A percentile compares a stretch with the other conserved stretches of the same genome.
Evolutionary conservation across 2,329 filamentous ascomycete species (phyloP).

Genomic region (Ascochyta pisi): DNA sequence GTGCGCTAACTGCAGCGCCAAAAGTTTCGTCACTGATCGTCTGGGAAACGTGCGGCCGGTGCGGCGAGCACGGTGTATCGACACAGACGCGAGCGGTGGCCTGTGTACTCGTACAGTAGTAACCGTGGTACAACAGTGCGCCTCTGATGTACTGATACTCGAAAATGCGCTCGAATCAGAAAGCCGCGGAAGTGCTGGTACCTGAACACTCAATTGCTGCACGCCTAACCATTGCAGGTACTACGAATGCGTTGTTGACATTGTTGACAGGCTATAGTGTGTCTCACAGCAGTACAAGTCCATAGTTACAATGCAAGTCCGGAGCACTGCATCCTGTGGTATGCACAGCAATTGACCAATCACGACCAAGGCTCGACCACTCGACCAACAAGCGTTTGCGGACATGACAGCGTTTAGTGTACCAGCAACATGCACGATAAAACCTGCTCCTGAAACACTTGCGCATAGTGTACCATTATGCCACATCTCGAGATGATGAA

Average conservation of each 20-base stretch:
- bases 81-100: constrained; percentile 2
- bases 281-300: constrained; percentile 6
- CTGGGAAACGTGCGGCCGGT: constrained; percentile 4
- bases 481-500: neutral
- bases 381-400: neutral
- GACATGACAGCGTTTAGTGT: constrained; percentile 14
- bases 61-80: constrained; percentile 8
- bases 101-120: constrained; percentile 4
- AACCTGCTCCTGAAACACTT: constrained; percentile 12
- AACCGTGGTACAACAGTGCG: constrained; percentile 6
- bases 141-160: neutral
- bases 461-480: constrained; percentile 7
- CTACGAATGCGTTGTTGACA: constrained; percentile 9
- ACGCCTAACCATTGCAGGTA: neutral
- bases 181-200: neutral
- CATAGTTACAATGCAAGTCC: neutral
- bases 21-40: constrained; percentile 10
- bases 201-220: constrained; percentile 1
- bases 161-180: constrained; percentile 4
- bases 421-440: neutral
- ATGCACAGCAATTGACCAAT: constrained; percentile 13
- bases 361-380: neutral
- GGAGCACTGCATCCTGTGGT: constrained; percentile 7
- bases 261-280: constrained; percentile 7
- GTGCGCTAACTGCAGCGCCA: constrained; percentile 15